Evolutionary conservation across 2,329 filamentous ascomycete species (phyloP).

Genomic region (Penicillium sp.): DNA sequence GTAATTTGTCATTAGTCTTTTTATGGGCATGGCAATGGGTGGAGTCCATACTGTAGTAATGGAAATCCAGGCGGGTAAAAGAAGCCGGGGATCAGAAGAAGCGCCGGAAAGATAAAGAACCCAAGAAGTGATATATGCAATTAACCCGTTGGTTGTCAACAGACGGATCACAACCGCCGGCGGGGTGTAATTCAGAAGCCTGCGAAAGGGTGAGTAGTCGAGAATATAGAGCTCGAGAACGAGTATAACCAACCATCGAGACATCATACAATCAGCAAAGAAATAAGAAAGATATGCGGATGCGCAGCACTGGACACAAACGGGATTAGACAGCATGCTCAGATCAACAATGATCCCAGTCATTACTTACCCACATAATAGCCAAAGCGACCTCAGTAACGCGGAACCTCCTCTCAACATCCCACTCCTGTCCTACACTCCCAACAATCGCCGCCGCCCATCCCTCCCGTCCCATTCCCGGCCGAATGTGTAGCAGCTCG

Average conservation of each 20-base stretch:
- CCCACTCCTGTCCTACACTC: conserved; percentile 38
- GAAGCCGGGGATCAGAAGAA: conserved; percentile 61
- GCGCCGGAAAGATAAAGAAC: conserved; percentile 65
- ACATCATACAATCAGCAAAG: conserved; percentile 81
- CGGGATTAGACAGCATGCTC: too few relatives aligned
- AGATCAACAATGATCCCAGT: conserved; percentile 20
- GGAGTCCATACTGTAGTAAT: conserved; percentile 59
- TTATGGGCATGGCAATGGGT: background rate
- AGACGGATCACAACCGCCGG: conserved; percentile 71
- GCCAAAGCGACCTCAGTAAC: conserved; percentile 66
- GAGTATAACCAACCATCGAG: conserved; percentile 57
- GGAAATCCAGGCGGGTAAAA: conserved; percentile 71
- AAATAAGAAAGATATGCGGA: conserved; percentile 75
- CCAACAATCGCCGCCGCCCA: conserved; percentile 37
- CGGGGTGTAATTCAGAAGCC: conserved; percentile 79
- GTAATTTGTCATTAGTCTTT: conserved; percentile 6
- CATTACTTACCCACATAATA: conserved; percentile 62
- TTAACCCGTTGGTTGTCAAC: conserved; percentile 65
- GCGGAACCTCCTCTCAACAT: conserved; percentile 47
- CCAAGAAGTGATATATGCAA: conserved; percentile 68
- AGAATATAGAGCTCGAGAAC: background rate
- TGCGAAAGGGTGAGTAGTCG: conserved; percentile 26
- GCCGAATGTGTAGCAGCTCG: conserved; percentile 51
- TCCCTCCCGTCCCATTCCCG: conserved; percentile 40
- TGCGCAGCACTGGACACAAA: conserved; percentile 55